Evolutionary conservation across 768 basidiomycete genomes (phyloP).

Genomic region (Pilatotrama ljubarskyi): DNA sequence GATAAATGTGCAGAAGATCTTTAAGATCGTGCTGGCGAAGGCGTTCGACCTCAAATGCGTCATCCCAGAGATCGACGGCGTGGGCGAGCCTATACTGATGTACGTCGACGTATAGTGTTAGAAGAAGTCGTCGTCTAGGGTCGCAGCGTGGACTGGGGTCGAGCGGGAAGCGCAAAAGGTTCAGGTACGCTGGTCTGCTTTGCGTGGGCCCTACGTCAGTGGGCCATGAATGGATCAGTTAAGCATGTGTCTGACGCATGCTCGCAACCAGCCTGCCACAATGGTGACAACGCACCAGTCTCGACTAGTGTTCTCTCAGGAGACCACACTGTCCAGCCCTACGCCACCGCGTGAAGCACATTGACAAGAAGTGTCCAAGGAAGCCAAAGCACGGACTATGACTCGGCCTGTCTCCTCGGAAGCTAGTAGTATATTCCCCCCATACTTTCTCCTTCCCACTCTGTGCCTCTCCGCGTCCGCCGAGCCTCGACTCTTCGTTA

Average conservation of each 20-base stretch:
- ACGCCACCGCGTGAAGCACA: constrained; percentile 13
- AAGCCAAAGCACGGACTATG: constrained; percentile 18
- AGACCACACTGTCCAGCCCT: constrained; percentile 10
- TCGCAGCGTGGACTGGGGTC: constrained; percentile 10
- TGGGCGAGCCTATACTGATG: constrained; percentile 92
- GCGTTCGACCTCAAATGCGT: constrained; percentile 99
- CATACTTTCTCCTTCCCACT: constrained; percentile 8
- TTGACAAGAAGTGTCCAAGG: constrained; percentile 17
- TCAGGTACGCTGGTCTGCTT: constrained; percentile 5
- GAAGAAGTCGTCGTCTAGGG: constrained; percentile 7
- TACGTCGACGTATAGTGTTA: constrained; percentile 76
- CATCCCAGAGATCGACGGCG: constrained; percentile 95
- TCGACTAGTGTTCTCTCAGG: constrained; percentile 11
- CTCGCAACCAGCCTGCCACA: constrained; percentile 2
- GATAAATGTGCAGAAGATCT: constrained; percentile 99
- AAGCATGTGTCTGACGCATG: neutral
- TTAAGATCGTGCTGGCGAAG: constrained; percentile 96
- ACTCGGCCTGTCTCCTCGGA: constrained; percentile 9
- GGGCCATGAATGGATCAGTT: neutral
- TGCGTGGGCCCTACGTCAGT: neutral
- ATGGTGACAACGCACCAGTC: constrained; percentile 4
- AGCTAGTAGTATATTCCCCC: constrained; percentile 19
- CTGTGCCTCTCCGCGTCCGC: neutral
- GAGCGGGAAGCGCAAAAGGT: constrained; percentile 17
- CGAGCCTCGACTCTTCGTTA: constrained; percentile 18